Evolutionary conservation across 2,329 filamentous ascomycete species (phyloP), one percentile per base, ranked within the genome.

Genomic region (Dactylellina cionopaga): DNA sequence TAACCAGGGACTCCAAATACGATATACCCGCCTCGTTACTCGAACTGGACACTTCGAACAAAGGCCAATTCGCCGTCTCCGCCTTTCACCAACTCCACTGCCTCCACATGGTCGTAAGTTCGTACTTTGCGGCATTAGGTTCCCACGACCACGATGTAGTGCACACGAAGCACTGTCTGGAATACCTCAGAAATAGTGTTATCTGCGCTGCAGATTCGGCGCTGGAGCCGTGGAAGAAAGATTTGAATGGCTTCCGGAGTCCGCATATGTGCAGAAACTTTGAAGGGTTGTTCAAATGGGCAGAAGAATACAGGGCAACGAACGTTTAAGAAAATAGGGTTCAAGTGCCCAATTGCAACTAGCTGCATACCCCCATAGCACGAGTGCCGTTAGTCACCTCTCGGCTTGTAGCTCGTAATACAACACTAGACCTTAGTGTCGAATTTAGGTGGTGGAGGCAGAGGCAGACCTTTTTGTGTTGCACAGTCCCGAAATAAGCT

Each of bases 11-110:
- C 7, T 70, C 65, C 2, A 19, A 55, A 27, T 37, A 55, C 49
- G 39, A 46, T 5, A 31, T 71, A 13, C 58, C 66, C 5, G 11
- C n/a, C 29, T 51, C 49, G 25, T 43, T 64, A 5, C 19, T 54
- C 19, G 24, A 31, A n/a, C 31, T 58, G 35, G 58, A 71, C 27
- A 54, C 35, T 4, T 31, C 41, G 3, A 58, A 71, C 31, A 60
- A 39, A 1, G 66, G 58, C 13, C 51, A 71, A 59, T 71, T 64
- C 29, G 58, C 66, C 17, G 43, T 71, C 11, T 76, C 79, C 22
- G 80, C 80, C 13, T 82, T 81, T 75, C 80, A 81, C 74, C 80
- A 82, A 60, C 77, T 82, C 0, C 80, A 82, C 62, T 82, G 80
- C 68, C 75, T 81, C 25, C 81, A 79, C 9, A 81, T 80, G 54